phyloP scores from a whole-genome alignment of 106 monocot genomes.

The Acorus gramineus region DNA sequence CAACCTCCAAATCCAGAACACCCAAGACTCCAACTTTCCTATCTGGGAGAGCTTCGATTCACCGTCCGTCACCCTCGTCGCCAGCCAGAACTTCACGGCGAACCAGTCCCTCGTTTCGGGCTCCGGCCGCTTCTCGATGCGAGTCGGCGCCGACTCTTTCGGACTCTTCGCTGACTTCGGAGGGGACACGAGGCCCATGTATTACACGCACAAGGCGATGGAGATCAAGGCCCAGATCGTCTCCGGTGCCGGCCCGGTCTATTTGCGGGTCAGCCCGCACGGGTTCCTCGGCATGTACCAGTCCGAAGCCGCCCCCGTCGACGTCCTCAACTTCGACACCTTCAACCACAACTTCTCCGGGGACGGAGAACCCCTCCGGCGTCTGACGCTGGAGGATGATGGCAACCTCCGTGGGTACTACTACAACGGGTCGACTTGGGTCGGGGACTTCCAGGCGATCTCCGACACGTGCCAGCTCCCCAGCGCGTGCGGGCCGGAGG shows the following conservation, averaged over 20 bases:
- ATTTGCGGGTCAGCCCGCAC: slow-evolving; percentile 34
- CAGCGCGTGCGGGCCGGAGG: slow-evolving; percentile 13
- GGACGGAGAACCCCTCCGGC: slow-evolving; percentile 20
- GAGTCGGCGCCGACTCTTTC: slow-evolving; percentile 32
- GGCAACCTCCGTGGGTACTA: slow-evolving; percentile 48
- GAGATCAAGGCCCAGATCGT: slow-evolving; percentile 45
- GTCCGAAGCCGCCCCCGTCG: slow-evolving; percentile 33
- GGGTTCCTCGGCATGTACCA: slow-evolving; percentile 86
- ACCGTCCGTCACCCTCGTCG: slow-evolving; percentile 59
- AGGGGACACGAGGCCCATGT: slow-evolving; percentile 19
- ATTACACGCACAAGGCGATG: slow-evolving; percentile 62
- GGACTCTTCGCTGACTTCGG: slow-evolving; percentile 28
- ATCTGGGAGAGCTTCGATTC: slow-evolving; percentile 71
- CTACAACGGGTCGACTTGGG: slow-evolving; percentile 18
- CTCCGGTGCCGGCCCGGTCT: slow-evolving; percentile 36
- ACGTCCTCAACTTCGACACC: slow-evolving; percentile 61
- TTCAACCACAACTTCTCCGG: slow-evolving; percentile 32
- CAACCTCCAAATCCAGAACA: slow-evolving; percentile 58
- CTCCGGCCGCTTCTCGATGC: slow-evolving; percentile 34
- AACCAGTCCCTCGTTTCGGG: slow-evolving; percentile 26
- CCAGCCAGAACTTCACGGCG: slow-evolving; percentile 62
- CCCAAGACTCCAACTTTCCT: background rate
- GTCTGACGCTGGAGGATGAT: slow-evolving; percentile 66
- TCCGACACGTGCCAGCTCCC: slow-evolving; percentile 13
- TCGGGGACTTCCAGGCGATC: slow-evolving; percentile 11